Evolutionary conservation across 2,329 filamentous ascomycete species (phyloP), one percentile per base, ranked within the genome.

Genomic region (Cercospora sp.): DNA sequence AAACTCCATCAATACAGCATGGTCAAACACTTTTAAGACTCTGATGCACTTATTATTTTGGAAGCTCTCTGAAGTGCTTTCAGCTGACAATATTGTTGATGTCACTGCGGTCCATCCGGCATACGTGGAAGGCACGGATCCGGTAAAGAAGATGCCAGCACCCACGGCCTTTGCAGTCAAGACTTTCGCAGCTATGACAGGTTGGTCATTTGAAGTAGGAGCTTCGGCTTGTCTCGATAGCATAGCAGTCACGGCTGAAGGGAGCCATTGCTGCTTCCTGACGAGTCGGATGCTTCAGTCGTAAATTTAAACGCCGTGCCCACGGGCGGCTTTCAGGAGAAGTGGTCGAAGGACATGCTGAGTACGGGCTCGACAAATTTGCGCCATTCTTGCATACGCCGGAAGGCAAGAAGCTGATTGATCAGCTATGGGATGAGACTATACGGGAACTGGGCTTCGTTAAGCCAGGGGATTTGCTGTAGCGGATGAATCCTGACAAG

Each of bases 71-170:
- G 36, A 69, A 13, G 12, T 51, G 12, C 58, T 69, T 30, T 61
- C 55, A 20, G 55, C 57, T n/a, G 63, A 65, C 16, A 28, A 18
- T n/a, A 31, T 61, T 31, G 62, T 65, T 9, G 60, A 63, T 23
- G 65, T 70, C 31, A 69, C 69, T 20, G 31, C 57, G 5, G 69
- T 70, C 9, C 66, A 67, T 55, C 68, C 66, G 3, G 68, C 68
- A 16, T 66, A 65, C 28, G 63, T 60, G 33, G 67, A 67, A 26
- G 68, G 69, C 39, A 68, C 62, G 9, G 26, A 58, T 16, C 18
- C 31, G 6, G 63, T 57, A 10, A 60, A 63, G 18, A 63, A 66
- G 30, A 61, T 61, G 48, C 59, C 64, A 59, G 59, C 20, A 30
- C 30, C 63, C 16, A 55, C 31, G 30, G 42, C 31, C 3, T 28